These are phyloP conservation scores for Pseudopithomyces chartarum DNA, from an alignment of 2,329 filamentous ascomycete species.

Conservation along the genomic window DNA sequence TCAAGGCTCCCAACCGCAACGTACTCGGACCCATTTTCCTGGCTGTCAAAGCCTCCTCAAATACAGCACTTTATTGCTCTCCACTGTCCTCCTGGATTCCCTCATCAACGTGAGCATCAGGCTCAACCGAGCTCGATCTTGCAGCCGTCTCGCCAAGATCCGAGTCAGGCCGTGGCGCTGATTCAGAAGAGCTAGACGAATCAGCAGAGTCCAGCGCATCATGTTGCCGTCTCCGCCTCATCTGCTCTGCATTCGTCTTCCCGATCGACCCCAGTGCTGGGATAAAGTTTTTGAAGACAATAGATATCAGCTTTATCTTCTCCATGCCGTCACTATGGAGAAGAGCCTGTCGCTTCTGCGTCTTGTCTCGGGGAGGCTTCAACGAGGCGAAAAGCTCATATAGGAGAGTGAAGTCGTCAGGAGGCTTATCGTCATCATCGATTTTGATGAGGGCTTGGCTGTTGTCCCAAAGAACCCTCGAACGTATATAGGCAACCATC, in stretches of 20 bases:
- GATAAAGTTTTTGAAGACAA: conserved; percentile 17
- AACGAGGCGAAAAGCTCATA: conserved; percentile 10
- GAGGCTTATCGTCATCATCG: conserved; percentile 6
- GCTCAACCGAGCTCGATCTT: too few relatives aligned
- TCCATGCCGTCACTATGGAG: conserved; percentile 8
- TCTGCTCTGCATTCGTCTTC: conserved; percentile 9
- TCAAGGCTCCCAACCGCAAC: too few relatives aligned
- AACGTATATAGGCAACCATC: conserved; percentile 13
- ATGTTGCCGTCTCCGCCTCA: not conserved
- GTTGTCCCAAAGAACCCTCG: conserved; percentile 14
- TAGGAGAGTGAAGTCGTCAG: conserved; percentile 13
- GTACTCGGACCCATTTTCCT: too few relatives aligned
- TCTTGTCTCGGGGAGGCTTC: conserved; percentile 14
- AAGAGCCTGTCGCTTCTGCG: conserved; percentile 1
- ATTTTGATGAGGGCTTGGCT: conserved; percentile 6
- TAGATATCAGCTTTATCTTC: conserved; percentile 14
- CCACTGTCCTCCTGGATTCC: not conserved
- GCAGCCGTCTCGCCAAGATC: too few relatives aligned
- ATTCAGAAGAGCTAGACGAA: too few relatives aligned
- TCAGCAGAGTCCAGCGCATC: not conserved
- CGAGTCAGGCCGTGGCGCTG: too few relatives aligned
- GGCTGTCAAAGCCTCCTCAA: too few relatives aligned
- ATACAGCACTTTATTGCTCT: too few relatives aligned
- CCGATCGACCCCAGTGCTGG: conserved; percentile 11
- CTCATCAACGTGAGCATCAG: too few relatives aligned